phyloP scores from a whole-genome alignment of 345 rosid genomes.

The Dipteronia dyeriana region DNA sequence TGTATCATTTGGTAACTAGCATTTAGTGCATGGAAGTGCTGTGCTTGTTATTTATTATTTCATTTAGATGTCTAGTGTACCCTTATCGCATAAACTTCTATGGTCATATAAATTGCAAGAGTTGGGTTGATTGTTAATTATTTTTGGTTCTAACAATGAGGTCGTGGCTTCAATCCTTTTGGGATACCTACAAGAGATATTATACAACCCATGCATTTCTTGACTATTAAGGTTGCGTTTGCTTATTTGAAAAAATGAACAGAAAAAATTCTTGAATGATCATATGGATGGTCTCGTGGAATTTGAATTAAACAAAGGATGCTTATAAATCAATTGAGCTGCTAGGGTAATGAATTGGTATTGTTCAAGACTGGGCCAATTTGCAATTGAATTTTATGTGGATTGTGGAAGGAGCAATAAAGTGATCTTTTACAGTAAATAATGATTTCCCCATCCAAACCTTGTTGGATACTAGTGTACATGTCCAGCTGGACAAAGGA shows the following conservation, averaged over 20 bases:
- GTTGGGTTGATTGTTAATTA: background rate
- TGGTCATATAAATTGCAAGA: background rate
- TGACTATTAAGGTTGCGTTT: no score
- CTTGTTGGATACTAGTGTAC: no score
- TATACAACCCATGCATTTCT: no score
- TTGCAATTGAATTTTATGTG: no score
- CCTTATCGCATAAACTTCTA: background rate
- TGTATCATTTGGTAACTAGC: background rate
- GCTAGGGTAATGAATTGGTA: background rate
- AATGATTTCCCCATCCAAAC: no score
- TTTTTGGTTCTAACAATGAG: background rate
- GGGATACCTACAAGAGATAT: no score
- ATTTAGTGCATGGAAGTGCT: background rate
- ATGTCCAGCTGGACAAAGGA: no score
- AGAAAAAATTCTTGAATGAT: background rate
- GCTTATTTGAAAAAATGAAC: no score
- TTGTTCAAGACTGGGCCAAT: background rate
- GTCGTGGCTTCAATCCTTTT: background rate
- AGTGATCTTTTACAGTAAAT: no score
- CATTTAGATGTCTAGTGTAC: background rate
- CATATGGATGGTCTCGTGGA: background rate
- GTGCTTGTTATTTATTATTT: constrained; percentile 5
- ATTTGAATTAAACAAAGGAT: background rate
- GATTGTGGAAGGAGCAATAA: no score
- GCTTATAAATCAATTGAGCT: background rate